These are phyloP conservation scores for Globisporangium nodosum DNA, from an alignment of 352 stramenopile genomes.

Conservation along the genomic window DNA sequence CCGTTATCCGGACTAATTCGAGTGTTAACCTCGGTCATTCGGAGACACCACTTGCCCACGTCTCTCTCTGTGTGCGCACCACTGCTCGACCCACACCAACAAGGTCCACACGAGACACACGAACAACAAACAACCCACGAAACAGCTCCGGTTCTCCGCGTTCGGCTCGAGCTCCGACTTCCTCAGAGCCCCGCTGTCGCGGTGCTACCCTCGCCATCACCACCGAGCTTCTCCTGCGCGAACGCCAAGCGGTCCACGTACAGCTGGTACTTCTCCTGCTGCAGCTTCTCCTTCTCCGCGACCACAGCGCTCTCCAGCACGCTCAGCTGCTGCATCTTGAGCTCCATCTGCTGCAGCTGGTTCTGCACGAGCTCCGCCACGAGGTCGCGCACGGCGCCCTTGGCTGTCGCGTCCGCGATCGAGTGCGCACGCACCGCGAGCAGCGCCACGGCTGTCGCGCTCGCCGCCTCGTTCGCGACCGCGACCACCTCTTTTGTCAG, in stretches of 20 bases:
- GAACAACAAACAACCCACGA: no score
- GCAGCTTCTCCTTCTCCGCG: constrained; percentile 54
- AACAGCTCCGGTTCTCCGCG: no score
- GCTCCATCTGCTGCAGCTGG: constrained; percentile 68
- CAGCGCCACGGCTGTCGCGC: constrained; percentile 53
- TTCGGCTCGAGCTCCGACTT: not conserved
- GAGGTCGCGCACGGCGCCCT: constrained; percentile 39
- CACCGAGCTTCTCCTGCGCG: constrained; percentile 43
- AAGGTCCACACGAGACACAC: no score
- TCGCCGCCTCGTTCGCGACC: constrained; percentile 56
- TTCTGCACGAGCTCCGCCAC: constrained; percentile 60
- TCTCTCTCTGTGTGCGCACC: no score
- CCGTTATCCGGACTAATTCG: no score
- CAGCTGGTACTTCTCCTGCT: constrained; percentile 58
- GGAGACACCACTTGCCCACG: no score
- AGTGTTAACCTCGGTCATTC: no score
- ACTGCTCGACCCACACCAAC: no score
- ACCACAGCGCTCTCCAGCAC: constrained; percentile 46
- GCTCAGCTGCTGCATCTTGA: constrained; percentile 71
- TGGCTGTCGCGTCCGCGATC: constrained; percentile 36
- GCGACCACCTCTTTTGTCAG: constrained; percentile 53
- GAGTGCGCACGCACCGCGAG: constrained; percentile 45
- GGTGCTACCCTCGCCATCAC: not conserved
- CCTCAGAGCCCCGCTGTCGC: not conserved
- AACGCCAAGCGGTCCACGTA: constrained; percentile 72